Evolutionary conservation across 2,329 filamentous ascomycete genomes (phyloP), one percentile per base, ranked within the genome.

Genomic region (Chrysosporium queenslandicum): DNA sequence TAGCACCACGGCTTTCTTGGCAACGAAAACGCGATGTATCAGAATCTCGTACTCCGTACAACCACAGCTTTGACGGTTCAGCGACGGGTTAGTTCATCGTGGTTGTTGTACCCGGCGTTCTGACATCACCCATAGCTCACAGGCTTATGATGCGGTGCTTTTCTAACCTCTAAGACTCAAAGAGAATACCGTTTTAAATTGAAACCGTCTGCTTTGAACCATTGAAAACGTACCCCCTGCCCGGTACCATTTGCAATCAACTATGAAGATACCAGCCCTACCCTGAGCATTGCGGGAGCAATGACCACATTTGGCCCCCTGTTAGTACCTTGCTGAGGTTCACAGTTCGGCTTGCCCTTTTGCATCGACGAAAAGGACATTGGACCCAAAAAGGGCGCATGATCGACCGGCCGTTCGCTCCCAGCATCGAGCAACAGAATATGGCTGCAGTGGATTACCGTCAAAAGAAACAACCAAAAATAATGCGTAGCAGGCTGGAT

Each of bases 11-110:
- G 12, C 25, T 21, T 23, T 9, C 18, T 23, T 34, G 20, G 4
- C 32, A n/a, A 18, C 34, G 46, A 42, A 32, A 50, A 30, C n/a
- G 14, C 40, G 48, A 41, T 50, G 47, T 41, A 50, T 50, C 48
- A 50, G 48, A 45, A 50, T 43, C 23, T 34, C 37, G 48, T 50
- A 42, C 48, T n/a, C 25, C 37, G 48, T 50, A 42, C 48, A 39
- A 42, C 20, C 37, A 50, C 36, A 30, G 32, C 46, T 47, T 11
- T 18, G 46, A 16, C 16, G 34, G 46, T 32, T 39, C 34, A 20
- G 46, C 46, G 20, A 50, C 29, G 27, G 29, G 42, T 50, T 42
- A 34, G 11, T 34, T 37, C 37, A 42, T 42, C 25, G 34, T 23
- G 32, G 36, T 32, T 40, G 25, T 50, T 16, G 39, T 27, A 42